Conservation (phyloP, 495 filamentous ascomycete genomes). For the Penicilliopsis zonata region DNA sequence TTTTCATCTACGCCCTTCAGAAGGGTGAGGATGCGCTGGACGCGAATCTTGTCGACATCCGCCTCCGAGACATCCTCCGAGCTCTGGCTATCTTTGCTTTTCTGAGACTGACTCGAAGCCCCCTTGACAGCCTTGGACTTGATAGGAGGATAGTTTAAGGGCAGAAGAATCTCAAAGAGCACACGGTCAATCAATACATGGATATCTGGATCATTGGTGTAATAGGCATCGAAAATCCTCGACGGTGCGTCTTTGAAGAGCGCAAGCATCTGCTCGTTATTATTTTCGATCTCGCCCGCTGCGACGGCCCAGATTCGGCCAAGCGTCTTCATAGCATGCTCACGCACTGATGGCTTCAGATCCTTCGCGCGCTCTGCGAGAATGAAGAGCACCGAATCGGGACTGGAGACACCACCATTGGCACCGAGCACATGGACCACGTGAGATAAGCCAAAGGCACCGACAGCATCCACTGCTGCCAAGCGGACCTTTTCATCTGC, state of each 20-base stretch:
- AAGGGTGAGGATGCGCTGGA: conserved; percentile 73
- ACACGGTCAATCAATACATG: conserved; percentile 74
- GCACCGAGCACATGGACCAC: conserved; percentile 70
- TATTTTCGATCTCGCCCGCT: conserved; percentile 71
- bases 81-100: conserved; percentile 37
- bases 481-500: conserved; percentile 83
- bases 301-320: conserved; percentile 87
- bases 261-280: conserved; percentile 60
- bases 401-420: conserved; percentile 54
- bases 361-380: conserved; percentile 86
- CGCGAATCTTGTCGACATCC: conserved; percentile 74
- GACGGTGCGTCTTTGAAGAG: conserved; percentile 70
- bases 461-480: conserved; percentile 72
- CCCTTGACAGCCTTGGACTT: conserved; percentile 53
- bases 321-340: conserved; percentile 73
- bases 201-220: conserved; percentile 81
- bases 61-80: conserved; percentile 36
- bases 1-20: conserved; percentile 65
- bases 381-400: conserved; percentile 60
- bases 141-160: conserved; percentile 71
- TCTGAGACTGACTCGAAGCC: conserved; percentile 48
- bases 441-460: conserved; percentile 62
- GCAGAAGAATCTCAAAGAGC: conserved; percentile 76
- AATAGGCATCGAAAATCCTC: conserved; percentile 77
- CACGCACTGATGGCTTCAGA: conserved; percentile 65